Percentiles rank a stretch among this genome's conserved stretches.
Conservation (phyloP, 345 rosid species). For the Nephelium lappaceum region DNA sequence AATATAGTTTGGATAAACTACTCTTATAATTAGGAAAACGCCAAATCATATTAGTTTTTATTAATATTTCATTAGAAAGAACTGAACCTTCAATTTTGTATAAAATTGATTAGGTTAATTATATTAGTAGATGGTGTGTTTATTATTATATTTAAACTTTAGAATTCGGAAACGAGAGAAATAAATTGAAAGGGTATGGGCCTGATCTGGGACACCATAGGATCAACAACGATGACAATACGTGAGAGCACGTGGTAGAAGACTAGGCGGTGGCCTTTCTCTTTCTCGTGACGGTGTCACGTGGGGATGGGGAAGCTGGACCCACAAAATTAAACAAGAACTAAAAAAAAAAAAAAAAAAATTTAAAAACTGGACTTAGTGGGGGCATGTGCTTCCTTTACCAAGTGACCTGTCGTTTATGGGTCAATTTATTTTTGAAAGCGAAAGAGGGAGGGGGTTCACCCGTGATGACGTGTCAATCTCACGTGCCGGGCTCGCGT, state of each 20-base stretch:
- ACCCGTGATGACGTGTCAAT: constrained; percentile 23
- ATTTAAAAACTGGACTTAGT: constrained; percentile 7
- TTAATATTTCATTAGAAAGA: too few relatives aligned
- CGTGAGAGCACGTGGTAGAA: constrained; percentile 44
- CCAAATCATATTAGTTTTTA: too few relatives aligned
- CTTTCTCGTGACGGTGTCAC: constrained; percentile 50
- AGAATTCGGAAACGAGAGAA: background rate
- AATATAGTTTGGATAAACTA: too few relatives aligned
- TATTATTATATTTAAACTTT: too few relatives aligned
- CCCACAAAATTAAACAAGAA: constrained; percentile 1
- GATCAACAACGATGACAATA: background rate
- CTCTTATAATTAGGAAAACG: too few relatives aligned
- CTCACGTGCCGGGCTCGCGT: constrained; percentile 22
- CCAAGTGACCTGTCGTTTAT: constrained; percentile 37
- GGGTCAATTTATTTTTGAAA: constrained; percentile 17
- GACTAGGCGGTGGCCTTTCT: constrained; percentile 30
- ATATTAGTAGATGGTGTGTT: too few relatives aligned
- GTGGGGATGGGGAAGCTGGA: constrained; percentile 30
- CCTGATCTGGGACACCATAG: background rate
- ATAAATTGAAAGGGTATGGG: background rate
- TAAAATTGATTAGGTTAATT: too few relatives aligned
- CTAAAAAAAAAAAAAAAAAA: background rate
- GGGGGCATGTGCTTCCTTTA: constrained; percentile 44
- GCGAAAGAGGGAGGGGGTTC: background rate
- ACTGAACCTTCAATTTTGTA: too few relatives aligned